Evolutionary conservation across 1,139 yeast species (phyloP).

Genomic region (Casaregolazyma lundiana): DNA sequence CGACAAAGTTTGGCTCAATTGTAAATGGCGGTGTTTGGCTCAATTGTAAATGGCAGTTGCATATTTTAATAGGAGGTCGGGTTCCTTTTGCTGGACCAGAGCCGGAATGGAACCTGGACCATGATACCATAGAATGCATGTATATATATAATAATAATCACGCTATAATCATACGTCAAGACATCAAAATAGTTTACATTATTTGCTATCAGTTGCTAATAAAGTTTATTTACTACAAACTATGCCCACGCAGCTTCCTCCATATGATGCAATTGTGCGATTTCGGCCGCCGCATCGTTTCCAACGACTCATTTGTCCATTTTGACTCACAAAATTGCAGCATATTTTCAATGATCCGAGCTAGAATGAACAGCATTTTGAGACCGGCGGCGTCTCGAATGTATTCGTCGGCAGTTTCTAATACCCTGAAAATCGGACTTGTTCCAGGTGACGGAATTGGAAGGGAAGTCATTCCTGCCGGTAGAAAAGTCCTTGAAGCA

Average conservation of each 20-base stretch:
- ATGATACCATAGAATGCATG: too few species aligned
- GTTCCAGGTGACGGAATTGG: conserved; percentile 99
- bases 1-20: conserved; percentile 13
- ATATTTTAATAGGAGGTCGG: too few species aligned
- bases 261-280: neutral
- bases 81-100: too few species aligned
- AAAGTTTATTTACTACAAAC: too few species aligned
- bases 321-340: neutral
- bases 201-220: too few species aligned
- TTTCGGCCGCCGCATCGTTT: neutral
- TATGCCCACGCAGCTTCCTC: too few species aligned
- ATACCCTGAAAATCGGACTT: conserved; percentile 40
- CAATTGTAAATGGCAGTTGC: too few species aligned
- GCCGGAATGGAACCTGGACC: too few species aligned
- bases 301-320: neutral
- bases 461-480: conserved; percentile 94
- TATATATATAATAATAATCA: too few species aligned
- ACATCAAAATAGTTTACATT: too few species aligned
- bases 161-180: too few species aligned
- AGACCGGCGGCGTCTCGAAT: conserved; percentile 14
- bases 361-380: neutral
- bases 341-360: conserved; percentile 1
- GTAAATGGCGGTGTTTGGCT: conserved; percentile 6
- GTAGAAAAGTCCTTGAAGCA: conserved; percentile 76
- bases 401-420: conserved; percentile 22